Base-by-base conservation (phyloP, 768 basidiomycete species). In the Roridomyces roridus region DNA sequence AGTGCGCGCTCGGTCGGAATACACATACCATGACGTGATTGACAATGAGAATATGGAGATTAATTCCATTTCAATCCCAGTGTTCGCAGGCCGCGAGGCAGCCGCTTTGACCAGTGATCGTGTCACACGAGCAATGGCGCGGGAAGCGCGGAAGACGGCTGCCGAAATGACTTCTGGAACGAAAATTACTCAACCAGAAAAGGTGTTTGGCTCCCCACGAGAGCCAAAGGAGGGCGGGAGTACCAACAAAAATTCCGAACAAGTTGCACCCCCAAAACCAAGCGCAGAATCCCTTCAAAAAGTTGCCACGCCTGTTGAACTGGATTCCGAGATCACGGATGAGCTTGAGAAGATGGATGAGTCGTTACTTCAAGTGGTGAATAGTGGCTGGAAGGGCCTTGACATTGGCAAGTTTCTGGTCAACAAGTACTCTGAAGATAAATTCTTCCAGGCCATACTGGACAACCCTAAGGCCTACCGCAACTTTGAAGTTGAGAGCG, bases 401-500 rank as follows among this genome's bases (percentile, higher is more conserved):
- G 44, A 46, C 18, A 9, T 46, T 10, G 28, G 5, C 6, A 34
- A 29, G 12, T 28, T 46, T 28, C 14, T 46, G 5, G 44, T 28
- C 4, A 46, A 29, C 44, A 29, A 46, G 5, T 46, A 46, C 18
- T 4, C 17, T 12, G 28, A 34, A 4, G 41, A 42, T 42, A 5
- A n/a, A 23, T 42, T 42, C 29, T 31, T 31, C 29, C 6, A 31
- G 29, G 18, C 9, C 4, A 46, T 61, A 50, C 5, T 66, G 45
- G 24, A 37, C 21, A 6, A 62, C 34, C 42, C 67, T 34, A 56
- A 50, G 15, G 23, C 42, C 1, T 66, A 29, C 42, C 24, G 45
- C 5, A 66, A 63, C 51, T 65, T 64, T 37, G 56, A 57, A 28
- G 34, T 51, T 6, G 26, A 26, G 14, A 21, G 41, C 26, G 39